phyloP scores from a whole-genome alignment of 371 early-diverging fungal genomes.

The Furculomyces boomerangus region DNA sequence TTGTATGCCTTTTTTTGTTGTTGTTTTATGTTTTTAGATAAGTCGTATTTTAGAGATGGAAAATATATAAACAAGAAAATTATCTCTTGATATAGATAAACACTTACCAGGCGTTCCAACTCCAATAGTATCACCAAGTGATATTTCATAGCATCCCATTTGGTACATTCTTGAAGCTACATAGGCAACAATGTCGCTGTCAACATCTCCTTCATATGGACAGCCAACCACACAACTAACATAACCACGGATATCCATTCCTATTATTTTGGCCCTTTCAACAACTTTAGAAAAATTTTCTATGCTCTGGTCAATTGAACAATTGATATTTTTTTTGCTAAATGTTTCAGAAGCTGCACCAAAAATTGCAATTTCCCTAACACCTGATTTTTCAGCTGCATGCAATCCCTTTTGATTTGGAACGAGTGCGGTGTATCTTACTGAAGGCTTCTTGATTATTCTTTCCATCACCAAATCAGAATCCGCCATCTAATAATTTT shows the following conservation, averaged over 20 bases:
- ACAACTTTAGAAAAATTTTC: constrained; percentile 51
- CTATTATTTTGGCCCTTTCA: constrained; percentile 40
- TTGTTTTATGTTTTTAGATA: too few relatives aligned
- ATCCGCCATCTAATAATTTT: constrained; percentile 56
- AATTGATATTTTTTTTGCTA: constrained; percentile 81
- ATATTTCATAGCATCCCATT: constrained; percentile 94
- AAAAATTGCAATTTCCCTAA: constrained; percentile 82
- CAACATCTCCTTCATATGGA: constrained; percentile 76
- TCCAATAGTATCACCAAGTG: constrained; percentile 93
- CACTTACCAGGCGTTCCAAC: constrained; percentile 54
- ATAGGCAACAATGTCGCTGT: constrained; percentile 48
- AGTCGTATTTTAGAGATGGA: too few relatives aligned
- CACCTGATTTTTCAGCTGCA: constrained; percentile 55
- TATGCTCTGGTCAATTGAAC: constrained; percentile 69
- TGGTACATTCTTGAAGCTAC: constrained; percentile 56
- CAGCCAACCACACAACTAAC: constrained; percentile 87
- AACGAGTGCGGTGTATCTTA: constrained; percentile 75
- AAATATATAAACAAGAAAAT: not conserved
- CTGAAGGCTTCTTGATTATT: constrained; percentile 37
- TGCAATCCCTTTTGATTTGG: constrained; percentile 86
- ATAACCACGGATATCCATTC: constrained; percentile 69
- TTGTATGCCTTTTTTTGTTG: too few relatives aligned
- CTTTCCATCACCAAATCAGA: constrained; percentile 49
- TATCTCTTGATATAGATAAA: not conserved
- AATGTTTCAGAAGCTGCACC: constrained; percentile 82